Base-by-base conservation (phyloP, 2,329 filamentous ascomycete genomes). In the Byssochlamys sp. region DNA sequence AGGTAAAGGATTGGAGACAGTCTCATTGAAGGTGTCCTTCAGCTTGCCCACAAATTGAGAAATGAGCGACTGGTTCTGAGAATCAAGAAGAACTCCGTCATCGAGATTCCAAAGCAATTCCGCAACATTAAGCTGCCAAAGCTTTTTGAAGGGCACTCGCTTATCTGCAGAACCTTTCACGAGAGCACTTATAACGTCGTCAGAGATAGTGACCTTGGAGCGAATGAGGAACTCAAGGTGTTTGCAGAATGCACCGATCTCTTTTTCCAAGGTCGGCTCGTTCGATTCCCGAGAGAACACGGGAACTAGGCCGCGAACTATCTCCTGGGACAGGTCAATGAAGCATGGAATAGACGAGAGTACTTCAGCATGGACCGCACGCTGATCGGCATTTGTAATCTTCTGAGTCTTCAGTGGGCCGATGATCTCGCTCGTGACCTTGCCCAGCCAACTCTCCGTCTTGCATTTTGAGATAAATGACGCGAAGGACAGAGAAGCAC, bases 111-210 rank as follows among this genome's bases (percentile, higher is more conserved):
- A 86, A 52, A 96, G 75, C 1, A 91, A 75, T 31, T 89, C 83
- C 48, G 88, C 90, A 33, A 87, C 77, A 48, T 85, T 84, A 39
- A 94, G 77, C 55, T 90, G 81, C 94, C 94, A 99, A 25, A 90
- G 75, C 61, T 87, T 89, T 28, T 89, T 86, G 55, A 89, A 83
- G 4, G 85, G 80, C 1, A 88, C 77, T 65, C 91, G 90, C 74
- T 97, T 99, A 63, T 99, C 94, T 6, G 81, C 79, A 50, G 95
- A 79, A 1, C 92, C 94, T 73, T 96, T 97, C 28, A 81, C 75
- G 64, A 95, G 86, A 0, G 84, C 80, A 66, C 92, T 90, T 1
- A 85, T 71, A 1, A 87, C 80, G 3, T 84, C 70, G 64, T 88
- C 88, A 10, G 88, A 84, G 14, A 91, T 69, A 35, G 85, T 79